These are phyloP conservation scores for Metrosideros polymorpha DNA, from an alignment of 441 rosid species.

Conservation along the genomic window DNA sequence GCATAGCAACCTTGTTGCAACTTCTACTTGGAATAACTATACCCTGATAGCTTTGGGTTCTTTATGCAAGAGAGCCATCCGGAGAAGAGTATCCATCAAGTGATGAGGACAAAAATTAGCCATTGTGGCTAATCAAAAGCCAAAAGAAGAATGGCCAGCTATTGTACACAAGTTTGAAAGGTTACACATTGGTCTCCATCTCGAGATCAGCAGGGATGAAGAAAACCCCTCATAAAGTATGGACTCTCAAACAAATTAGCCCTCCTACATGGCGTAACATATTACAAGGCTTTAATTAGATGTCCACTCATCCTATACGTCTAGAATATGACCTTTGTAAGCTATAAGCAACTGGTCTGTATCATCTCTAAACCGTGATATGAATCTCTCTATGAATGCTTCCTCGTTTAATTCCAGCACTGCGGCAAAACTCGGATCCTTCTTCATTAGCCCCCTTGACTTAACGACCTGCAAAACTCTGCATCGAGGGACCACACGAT, in stretches of 20 bases:
- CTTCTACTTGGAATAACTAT: background rate
- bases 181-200: background rate
- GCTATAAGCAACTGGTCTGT: conserved; percentile 23
- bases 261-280: background rate
- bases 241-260: background rate
- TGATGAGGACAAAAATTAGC: background rate
- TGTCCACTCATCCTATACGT: background rate
- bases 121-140: background rate
- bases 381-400: conserved; percentile 18
- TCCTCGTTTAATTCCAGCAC: conserved; percentile 2
- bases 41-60: background rate
- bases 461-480: conserved; percentile 22
- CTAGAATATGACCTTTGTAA: conserved; percentile 19
- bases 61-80: background rate
- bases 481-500: conserved; percentile 27
- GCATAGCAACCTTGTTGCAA: background rate
- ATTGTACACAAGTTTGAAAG: background rate
- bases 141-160: background rate
- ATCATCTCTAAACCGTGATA: conserved; percentile 15
- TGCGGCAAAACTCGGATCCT: background rate
- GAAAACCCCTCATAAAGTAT: background rate
- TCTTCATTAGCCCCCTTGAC: conserved; percentile 17
- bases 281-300: background rate
- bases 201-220: background rate
- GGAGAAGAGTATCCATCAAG: background rate